Evolutionary conservation across 1,139 yeast species (phyloP).

Genomic region (Zygosaccharomyces sapae): DNA sequence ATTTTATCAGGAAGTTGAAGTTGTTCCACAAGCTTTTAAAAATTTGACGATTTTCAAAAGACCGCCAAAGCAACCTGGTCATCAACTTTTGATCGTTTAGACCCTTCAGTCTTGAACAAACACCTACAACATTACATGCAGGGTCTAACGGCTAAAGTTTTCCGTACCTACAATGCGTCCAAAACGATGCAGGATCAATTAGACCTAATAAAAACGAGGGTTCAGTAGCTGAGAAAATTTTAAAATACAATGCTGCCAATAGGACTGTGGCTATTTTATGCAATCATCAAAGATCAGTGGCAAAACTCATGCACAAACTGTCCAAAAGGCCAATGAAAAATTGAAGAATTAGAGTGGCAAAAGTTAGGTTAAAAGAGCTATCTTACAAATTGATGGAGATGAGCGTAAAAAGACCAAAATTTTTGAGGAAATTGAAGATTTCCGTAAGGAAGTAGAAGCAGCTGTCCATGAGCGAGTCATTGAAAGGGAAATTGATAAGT

Average conservation of each 20-base stretch:
- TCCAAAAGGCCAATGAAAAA: slow-evolving; percentile 72
- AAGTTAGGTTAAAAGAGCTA: slow-evolving; percentile 72
- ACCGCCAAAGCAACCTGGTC: slow-evolving; percentile 85
- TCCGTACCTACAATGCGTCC: slow-evolving; percentile 96
- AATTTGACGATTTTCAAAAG: slow-evolving; percentile 83
- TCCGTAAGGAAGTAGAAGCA: slow-evolving; percentile 60
- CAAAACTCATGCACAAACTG: slow-evolving; percentile 79
- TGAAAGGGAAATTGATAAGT: slow-evolving; percentile 59
- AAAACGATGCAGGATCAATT: slow-evolving; percentile 95
- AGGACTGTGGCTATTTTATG: slow-evolving; percentile 92
- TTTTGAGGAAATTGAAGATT: slow-evolving; percentile 69
- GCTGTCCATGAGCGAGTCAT: slow-evolving; percentile 53
- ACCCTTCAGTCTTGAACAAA: slow-evolving; percentile 76
- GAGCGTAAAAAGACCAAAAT: slow-evolving; percentile 50
- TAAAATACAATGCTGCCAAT: slow-evolving; percentile 89
- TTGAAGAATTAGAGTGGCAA: slow-evolving; percentile 81
- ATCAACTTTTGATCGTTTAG: slow-evolving; percentile 84
- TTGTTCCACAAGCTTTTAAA: slow-evolving; percentile 83
- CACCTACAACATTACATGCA: slow-evolving; percentile 87
- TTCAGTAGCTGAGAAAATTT: slow-evolving; percentile 80
- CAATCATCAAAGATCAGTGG: slow-evolving; percentile 93
- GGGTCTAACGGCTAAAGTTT: slow-evolving; percentile 92
- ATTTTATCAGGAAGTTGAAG: slow-evolving; percentile 88
- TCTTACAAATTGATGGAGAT: slow-evolving; percentile 59
- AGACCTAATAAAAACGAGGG: slow-evolving; percentile 77